These are phyloP conservation scores for Solanum sejunctum DNA, from an alignment of 257 asterid species.

Conservation along the genomic window DNA sequence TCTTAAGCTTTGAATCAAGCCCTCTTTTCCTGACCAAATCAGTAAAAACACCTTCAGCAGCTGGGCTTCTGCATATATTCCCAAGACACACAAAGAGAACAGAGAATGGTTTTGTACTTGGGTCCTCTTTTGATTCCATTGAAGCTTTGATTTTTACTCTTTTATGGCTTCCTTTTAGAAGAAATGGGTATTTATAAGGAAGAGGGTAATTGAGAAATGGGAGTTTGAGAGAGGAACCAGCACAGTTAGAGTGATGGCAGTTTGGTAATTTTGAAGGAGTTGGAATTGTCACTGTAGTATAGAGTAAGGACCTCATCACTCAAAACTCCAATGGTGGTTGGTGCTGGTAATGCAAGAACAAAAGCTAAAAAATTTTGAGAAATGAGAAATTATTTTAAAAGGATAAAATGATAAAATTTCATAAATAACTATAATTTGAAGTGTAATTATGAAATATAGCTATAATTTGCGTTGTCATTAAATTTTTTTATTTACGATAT, in stretches of 20 bases:
- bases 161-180: not conserved
- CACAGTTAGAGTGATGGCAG: constrained; percentile 1
- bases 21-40: constrained; percentile 51
- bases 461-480: not conserved
- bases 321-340: not conserved
- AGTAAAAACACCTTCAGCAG: constrained; percentile 86
- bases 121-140: constrained; percentile 33
- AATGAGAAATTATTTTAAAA: not conserved
- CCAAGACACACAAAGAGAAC: constrained; percentile 93
- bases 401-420: not conserved
- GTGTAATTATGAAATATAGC: not conserved
- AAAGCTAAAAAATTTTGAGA: not conserved
- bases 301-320: constrained; percentile 36
- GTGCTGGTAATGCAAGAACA: not conserved
- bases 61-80: constrained; percentile 96
- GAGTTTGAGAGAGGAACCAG: not conserved
- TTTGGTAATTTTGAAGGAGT: constrained; percentile 7
- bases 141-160: constrained; percentile 22
- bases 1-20: constrained; percentile 19
- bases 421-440: not conserved
- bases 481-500: not conserved
- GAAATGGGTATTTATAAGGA: constrained; percentile 13
- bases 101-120: constrained; percentile 42
- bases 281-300: not conserved
- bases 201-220: constrained; percentile 11